These are phyloP conservation scores for Whalleya microplaca DNA, from an alignment of 2,329 filamentous ascomycete genomes.

Conservation along the genomic window DNA sequence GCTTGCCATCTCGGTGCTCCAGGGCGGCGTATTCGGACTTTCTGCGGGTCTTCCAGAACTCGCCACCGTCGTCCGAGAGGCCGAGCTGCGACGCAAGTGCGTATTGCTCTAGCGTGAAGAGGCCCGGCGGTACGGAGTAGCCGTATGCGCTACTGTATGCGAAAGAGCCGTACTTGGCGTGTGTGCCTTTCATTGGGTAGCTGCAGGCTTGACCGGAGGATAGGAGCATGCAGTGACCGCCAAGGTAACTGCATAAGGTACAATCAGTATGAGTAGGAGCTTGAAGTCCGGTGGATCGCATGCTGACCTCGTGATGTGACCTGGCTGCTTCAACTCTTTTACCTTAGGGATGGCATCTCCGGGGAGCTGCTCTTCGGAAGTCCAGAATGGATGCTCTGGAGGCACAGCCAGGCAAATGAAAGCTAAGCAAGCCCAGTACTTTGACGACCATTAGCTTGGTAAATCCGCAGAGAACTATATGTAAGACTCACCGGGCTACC, in stretches of 20 bases:
- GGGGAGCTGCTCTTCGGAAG: slow-evolving; percentile 65
- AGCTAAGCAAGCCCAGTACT: slow-evolving; percentile 80
- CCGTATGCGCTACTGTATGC: slow-evolving; percentile 77
- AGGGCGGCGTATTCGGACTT: slow-evolving; percentile 67
- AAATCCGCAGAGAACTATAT: no score
- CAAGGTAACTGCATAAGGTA: slow-evolving; percentile 54
- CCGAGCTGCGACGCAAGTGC: slow-evolving; percentile 76
- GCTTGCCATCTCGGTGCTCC: slow-evolving; percentile 55
- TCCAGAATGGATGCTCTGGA: slow-evolving; percentile 75
- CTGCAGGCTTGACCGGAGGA: slow-evolving; percentile 80
- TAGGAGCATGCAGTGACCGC: slow-evolving; percentile 76
- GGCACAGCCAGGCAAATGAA: slow-evolving; percentile 76
- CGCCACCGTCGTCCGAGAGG: slow-evolving; percentile 75
- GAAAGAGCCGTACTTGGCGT: slow-evolving; percentile 81
- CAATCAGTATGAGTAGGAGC: slow-evolving; percentile 5
- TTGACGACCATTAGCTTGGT: slow-evolving; percentile 29
- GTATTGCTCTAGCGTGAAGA: slow-evolving; percentile 76
- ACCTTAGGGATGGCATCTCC: slow-evolving; percentile 59
- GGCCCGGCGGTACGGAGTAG: slow-evolving; percentile 77
- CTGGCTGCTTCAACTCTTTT: slow-evolving; percentile 67
- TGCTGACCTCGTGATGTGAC: slow-evolving; percentile 67
- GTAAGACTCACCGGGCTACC: slow-evolving; percentile 56
- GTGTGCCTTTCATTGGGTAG: slow-evolving; percentile 79
- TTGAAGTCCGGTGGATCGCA: not conserved
- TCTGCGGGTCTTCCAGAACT: slow-evolving; percentile 78